These are phyloP conservation scores for Paraglomus brasilianum DNA, from an alignment of 192 early-diverging fungal genomes.

Conservation along the genomic window DNA sequence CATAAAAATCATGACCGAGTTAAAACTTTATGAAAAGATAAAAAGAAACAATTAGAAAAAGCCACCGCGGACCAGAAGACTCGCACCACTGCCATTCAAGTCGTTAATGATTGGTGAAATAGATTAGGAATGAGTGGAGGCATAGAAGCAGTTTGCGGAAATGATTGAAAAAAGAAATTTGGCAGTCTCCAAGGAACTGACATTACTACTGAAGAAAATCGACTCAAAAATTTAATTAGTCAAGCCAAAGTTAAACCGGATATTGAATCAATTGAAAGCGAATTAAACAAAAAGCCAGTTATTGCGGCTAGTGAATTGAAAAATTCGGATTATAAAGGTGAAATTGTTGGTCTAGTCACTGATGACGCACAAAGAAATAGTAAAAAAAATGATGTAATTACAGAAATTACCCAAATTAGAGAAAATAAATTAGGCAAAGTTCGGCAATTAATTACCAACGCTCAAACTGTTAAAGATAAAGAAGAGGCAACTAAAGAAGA, in stretches of 20 bases:
- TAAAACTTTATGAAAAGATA: not conserved
- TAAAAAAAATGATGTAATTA: not conserved
- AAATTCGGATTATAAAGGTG: not conserved
- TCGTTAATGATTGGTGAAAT: slow-evolving; percentile 6
- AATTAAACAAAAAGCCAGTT: slow-evolving; percentile 6
- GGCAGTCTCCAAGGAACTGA: too few species aligned
- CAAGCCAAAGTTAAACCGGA: slow-evolving; percentile 8
- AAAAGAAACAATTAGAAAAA: not conserved
- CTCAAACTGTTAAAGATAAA: not conserved
- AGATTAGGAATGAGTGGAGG: not conserved
- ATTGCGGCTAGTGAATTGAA: not conserved
- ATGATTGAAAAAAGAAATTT: too few species aligned
- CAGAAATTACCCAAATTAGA: not conserved
- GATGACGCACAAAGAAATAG: not conserved
- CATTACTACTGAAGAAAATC: too few species aligned
- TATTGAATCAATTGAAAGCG: slow-evolving; percentile 4
- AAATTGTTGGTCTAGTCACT: slow-evolving; percentile 1
- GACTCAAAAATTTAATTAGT: too few species aligned
- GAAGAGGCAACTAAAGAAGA: not conserved
- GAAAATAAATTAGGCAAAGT: not conserved
- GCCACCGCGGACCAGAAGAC: not conserved
- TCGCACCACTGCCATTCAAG: not conserved
- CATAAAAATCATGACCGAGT: not conserved
- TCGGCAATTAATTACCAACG: slow-evolving; percentile 10
- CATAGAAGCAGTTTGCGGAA: too few species aligned